These are phyloP conservation scores for Gypsophila paniculata DNA, from an alignment of 179 eudicot genomes.

Conservation along the genomic window DNA sequence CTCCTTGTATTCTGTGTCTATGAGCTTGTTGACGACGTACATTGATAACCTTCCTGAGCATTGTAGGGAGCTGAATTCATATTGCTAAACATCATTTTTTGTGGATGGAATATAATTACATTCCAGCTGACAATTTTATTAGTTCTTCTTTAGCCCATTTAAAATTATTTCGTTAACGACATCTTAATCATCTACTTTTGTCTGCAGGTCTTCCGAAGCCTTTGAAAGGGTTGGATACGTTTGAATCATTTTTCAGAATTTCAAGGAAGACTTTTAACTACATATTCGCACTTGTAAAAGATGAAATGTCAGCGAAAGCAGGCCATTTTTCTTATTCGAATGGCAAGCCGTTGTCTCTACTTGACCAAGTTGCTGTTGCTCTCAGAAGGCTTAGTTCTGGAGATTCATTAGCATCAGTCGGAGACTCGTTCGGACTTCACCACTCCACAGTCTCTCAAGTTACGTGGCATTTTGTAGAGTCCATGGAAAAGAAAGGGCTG, in stretches of 20 bases:
- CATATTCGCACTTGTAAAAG: conserved; percentile 65
- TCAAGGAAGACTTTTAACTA: conserved; percentile 68
- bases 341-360: conserved; percentile 51
- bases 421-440: conserved; percentile 58
- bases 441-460: conserved; percentile 79
- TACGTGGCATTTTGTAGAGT: conserved; percentile 91
- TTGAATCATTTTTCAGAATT: conserved; percentile 57
- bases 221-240: conserved; percentile 41
- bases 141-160: not conserved
- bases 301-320: conserved; percentile 47
- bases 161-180: not conserved
- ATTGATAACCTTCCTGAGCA: no score
- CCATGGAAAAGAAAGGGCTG: conserved; percentile 67
- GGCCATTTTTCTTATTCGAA: conserved; percentile 47
- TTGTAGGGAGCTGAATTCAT: no score
- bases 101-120: no score
- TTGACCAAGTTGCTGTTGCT: conserved; percentile 80
- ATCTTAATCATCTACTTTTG: not conserved
- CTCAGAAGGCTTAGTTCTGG: conserved; percentile 78
- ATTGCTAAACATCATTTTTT: no score
- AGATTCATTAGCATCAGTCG: conserved; percentile 55
- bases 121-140: no score
- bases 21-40: no score
- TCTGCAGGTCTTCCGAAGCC: conserved; percentile 44
- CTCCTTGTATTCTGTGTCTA: no score